Conservation (phyloP, 495 filamentous ascomycete species). For the Aspergillus saccharolyticus region DNA sequence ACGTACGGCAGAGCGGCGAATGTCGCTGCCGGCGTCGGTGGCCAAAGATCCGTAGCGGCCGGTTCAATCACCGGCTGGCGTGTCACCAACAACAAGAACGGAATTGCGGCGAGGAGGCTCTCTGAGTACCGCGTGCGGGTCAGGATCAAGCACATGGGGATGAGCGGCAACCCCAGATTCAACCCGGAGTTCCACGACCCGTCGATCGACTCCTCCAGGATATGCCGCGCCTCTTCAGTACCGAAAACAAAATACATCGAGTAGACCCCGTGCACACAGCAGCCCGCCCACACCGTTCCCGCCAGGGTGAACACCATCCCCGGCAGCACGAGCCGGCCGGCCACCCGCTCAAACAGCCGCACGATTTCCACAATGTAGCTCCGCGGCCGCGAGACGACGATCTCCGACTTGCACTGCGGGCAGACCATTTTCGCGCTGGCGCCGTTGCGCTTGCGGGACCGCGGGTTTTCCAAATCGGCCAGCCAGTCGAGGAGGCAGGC, state of each 20-base stretch:
- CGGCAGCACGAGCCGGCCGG: constrained; percentile 53
- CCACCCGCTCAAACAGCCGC: constrained; percentile 49
- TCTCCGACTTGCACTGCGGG: constrained; percentile 81
- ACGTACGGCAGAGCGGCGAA: constrained; percentile 64
- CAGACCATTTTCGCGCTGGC: constrained; percentile 60
- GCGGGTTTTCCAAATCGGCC: constrained; percentile 67
- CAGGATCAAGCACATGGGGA: constrained; percentile 55
- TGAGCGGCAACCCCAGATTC: constrained; percentile 55
- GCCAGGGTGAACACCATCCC: constrained; percentile 52
- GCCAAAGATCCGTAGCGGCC: constrained; percentile 53
- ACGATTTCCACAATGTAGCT: constrained; percentile 60
- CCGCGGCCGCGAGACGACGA: constrained; percentile 65
- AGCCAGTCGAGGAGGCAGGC: constrained; percentile 88
- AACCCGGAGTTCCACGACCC: constrained; percentile 38
- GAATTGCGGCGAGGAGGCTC: constrained; percentile 55
- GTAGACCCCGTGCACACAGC: constrained; percentile 54
- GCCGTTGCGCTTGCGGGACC: constrained; percentile 45
- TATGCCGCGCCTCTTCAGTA: constrained; percentile 47
- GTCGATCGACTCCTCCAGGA: constrained; percentile 41
- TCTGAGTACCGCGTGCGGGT: constrained; percentile 56
- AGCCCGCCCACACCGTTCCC: constrained; percentile 50
- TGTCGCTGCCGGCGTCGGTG: constrained; percentile 67
- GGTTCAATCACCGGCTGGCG: constrained; percentile 41
- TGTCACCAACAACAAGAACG: constrained; percentile 57
- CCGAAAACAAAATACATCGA: constrained; percentile 62